Evolutionary conservation across 257 asterid genomes (phyloP), one percentile per base, ranked within the genome.

Genomic region (Solanum medicagineum): DNA sequence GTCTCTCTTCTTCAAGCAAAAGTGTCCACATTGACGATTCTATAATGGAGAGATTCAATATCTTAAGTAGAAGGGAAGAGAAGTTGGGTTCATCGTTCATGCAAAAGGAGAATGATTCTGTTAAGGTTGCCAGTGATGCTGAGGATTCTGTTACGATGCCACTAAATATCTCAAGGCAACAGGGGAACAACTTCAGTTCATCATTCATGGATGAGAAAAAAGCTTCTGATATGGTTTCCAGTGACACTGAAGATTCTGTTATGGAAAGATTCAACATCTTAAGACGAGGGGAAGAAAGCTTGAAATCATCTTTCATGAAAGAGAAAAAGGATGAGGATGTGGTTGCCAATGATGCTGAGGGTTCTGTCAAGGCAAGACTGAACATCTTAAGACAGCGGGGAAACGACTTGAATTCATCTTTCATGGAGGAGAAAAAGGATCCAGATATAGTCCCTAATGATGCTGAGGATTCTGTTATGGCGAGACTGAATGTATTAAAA

Each of bases 61-160:
- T 75, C 49, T 65, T 87, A 42, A 87, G 85, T 45, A 44, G 55
- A 66, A 73, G 85, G 83, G 74, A 60, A 65, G 85, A 74, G 70
- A 19, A 68, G 16, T 29, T 83, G 80, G 54, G 57, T 54, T 26
- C 89, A 5, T 44, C 71, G 9, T 71, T 54, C 51, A 49, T 68
- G 71, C 55, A 65, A 20, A 62, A 42, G 68, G 65, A 84, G 79
- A 65, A 84, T 81, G 82, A 68, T 29, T 54, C 84, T 62, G 87
- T 65, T 29, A 66, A 65, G 66, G 77, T 74, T 83, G 70, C 40
- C 81, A 86, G 81, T 84, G 87, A 77, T 74, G 74, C 85, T 19
- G 97, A 92, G 86, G 86, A 92, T 69, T 91, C 96, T 1, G 88
- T 90, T 55, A 84, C 90, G 85, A 85, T 91, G 65, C 91, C 92